Evolutionary conservation across 2,329 filamentous ascomycete genomes (phyloP).

Genomic region (Penicillium occitanis): DNA sequence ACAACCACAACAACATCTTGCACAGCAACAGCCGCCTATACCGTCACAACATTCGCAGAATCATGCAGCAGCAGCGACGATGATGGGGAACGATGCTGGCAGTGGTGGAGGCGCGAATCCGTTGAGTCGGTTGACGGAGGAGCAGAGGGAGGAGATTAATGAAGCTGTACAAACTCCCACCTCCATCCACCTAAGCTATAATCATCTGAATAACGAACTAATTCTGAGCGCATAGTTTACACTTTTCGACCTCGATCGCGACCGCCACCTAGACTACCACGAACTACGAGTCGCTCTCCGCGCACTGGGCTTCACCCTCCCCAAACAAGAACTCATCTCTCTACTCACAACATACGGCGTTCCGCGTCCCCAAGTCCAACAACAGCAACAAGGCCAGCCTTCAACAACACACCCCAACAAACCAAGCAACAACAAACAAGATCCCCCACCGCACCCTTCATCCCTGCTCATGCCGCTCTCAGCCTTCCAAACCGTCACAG

Average conservation of each 20-base stretch:
- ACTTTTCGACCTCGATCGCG: conserved; percentile 95
- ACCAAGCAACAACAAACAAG: conserved; percentile 38
- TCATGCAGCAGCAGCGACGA: conserved; percentile 29
- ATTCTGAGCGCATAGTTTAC: conserved; percentile 63
- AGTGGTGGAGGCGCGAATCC: conserved; percentile 43
- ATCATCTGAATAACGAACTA: no score
- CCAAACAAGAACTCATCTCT: conserved; percentile 78
- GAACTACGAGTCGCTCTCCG: conserved; percentile 96
- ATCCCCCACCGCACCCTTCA: conserved; percentile 58
- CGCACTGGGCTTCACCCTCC: conserved; percentile 87
- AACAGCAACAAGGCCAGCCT: conserved; percentile 34
- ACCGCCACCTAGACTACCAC: conserved; percentile 92
- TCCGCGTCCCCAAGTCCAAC: conserved; percentile 58
- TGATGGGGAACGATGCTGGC: conserved; percentile 33
- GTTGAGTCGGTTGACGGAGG: conserved; percentile 68
- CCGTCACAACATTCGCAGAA: conserved; percentile 41
- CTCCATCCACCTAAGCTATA: no score
- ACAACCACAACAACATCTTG: conserved; percentile 19
- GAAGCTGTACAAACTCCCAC: conserved; percentile 67
- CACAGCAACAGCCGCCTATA: conserved; percentile 32
- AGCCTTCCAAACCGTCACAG: conserved; percentile 73
- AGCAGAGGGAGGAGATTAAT: conserved; percentile 89
- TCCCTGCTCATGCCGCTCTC: conserved; percentile 71
- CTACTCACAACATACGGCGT: conserved; percentile 80
- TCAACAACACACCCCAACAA: conserved; percentile 34